Conservation (phyloP, 371 early-diverging fungal species). For the Mortierella sp. region DNA sequence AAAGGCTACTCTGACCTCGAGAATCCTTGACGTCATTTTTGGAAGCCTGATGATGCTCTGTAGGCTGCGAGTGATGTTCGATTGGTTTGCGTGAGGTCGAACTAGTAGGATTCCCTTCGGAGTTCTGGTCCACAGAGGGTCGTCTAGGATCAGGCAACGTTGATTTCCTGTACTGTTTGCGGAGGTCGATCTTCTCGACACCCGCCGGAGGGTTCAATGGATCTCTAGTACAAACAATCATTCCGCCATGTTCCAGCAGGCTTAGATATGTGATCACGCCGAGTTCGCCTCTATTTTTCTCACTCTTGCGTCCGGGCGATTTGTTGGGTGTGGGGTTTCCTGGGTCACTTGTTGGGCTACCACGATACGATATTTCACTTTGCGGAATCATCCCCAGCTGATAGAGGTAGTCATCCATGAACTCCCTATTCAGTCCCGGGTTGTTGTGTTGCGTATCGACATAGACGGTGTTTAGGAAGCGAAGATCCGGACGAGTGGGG, state of each 20-base stretch:
- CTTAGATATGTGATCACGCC: slow-evolving; percentile 76
- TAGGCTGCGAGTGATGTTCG: neutral
- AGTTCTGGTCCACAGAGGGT: slow-evolving; percentile 4
- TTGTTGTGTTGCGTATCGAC: slow-evolving; percentile 74
- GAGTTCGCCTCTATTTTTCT: slow-evolving; percentile 26
- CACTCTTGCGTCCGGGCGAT: neutral
- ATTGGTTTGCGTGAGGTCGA: neutral
- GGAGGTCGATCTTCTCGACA: slow-evolving; percentile 24
- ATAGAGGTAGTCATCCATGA: slow-evolving; percentile 69
- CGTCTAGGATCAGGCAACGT: slow-evolving; percentile 20
- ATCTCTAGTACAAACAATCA: slow-evolving; percentile 69
- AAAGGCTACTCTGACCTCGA: slow-evolving; percentile 56
- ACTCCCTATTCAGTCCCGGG: slow-evolving; percentile 65
- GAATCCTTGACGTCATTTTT: slow-evolving; percentile 52
- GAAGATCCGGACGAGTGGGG: slow-evolving; percentile 72
- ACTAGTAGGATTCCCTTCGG: neutral
- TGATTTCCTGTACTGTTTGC: slow-evolving; percentile 36
- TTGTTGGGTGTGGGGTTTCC: neutral
- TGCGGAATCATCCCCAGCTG: slow-evolving; percentile 64
- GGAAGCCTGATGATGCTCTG: slow-evolving; percentile 2
- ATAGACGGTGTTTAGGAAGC: slow-evolving; percentile 71
- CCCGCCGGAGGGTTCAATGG: slow-evolving; percentile 17
- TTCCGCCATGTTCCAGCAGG: slow-evolving; percentile 79
- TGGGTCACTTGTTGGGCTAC: neutral
- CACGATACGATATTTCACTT: slow-evolving; percentile 1